Evolutionary conservation across 768 basidiomycete species (phyloP), one percentile per base, ranked within the genome.

Genomic region (Rhodotorula taiwanensis): DNA sequence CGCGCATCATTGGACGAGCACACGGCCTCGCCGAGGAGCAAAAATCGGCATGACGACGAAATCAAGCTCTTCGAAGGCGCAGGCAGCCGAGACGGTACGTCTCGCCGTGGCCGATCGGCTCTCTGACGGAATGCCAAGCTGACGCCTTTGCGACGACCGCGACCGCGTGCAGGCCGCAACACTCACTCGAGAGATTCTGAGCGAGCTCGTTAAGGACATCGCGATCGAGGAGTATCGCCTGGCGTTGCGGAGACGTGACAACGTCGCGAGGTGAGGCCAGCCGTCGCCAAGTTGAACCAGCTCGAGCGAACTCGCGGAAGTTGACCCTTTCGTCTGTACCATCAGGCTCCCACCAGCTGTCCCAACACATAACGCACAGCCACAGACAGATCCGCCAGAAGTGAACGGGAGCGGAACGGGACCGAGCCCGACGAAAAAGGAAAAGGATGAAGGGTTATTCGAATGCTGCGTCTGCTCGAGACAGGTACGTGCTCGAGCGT

Each of bases 371-470:
- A 21, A 25, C 8, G 11, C 27, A 0, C 18, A 36, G 13, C 18
- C 31, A 30, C 41, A 25, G n/a, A 13, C 23, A 14, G 30, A 5
- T 10, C n/a, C 42, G n/a, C 28, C 30, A 4, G 31, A 18, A 16
- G 25, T 30, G 21, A 44, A 36, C 23, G 49, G 58, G 6, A 15
- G 41, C 16, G 30, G 31, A 7, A 14, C 56, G 13, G 31, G 45
- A 1, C 14, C 34, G 28, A 64, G 62, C 34, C 65, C 65, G 28
- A 62, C 23, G n/a, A 63, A 60, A 58, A 68, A 60, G n/a, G 59
- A 60, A 55, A 68, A 60, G 47, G 66, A 67, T 43, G 66, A 67
- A 30, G 67, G 62, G 6, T 31, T 64, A 39, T 60, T 53, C 51
- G 51, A 51, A 31, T 68, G 67, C 49, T 16, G 57, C 15, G 62